Conservation (phyloP, 2,329 filamentous ascomycete species). For the Phoma sp. region DNA sequence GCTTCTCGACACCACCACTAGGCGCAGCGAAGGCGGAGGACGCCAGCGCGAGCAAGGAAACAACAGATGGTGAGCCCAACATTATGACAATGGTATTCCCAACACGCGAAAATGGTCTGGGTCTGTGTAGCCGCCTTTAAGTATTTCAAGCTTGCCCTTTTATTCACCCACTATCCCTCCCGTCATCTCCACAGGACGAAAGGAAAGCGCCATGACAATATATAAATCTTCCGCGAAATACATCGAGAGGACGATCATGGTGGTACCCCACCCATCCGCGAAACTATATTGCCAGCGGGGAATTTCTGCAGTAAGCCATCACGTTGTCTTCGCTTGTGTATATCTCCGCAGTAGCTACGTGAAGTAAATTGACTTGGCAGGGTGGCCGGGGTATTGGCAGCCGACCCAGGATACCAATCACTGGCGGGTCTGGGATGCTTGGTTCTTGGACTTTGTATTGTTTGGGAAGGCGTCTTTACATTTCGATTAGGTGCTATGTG, state of each 20-base stretch:
- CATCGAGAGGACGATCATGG: conserved; percentile 7
- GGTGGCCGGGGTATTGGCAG: conserved; percentile 10
- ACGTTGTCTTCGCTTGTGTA: conserved; percentile 4
- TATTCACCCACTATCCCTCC: conserved; percentile 1
- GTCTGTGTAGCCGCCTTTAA: too few relatives aligned
- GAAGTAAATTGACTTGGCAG: conserved; percentile 18
- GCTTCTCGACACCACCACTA: conserved; percentile 28
- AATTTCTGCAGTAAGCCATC: not conserved
- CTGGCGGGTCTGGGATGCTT: not conserved
- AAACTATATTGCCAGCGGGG: conserved; percentile 13
- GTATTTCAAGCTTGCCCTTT: not conserved
- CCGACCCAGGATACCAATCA: conserved; percentile 5
- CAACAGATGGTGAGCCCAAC: conserved; percentile 25
- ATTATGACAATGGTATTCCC: conserved; percentile 12
- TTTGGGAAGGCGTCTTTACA: not conserved
- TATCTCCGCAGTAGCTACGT: conserved; percentile 13
- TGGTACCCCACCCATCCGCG: conserved; percentile 1
- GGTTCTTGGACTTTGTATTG: not conserved
- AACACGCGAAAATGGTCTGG: too few relatives aligned
- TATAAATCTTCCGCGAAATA: conserved; percentile 16
- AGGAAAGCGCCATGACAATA: conserved; percentile 4
- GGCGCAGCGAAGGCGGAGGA: conserved; percentile 33
- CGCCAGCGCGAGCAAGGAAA: conserved; percentile 29
- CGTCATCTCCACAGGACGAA: conserved; percentile 9
- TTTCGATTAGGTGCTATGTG: not conserved